A percentile compares a stretch with the other conserved stretches of the same genome.
These are phyloP conservation scores for Sporothrix curviconia DNA, from an alignment of 2,329 filamentous ascomycete species.

Conservation along the genomic window DNA sequence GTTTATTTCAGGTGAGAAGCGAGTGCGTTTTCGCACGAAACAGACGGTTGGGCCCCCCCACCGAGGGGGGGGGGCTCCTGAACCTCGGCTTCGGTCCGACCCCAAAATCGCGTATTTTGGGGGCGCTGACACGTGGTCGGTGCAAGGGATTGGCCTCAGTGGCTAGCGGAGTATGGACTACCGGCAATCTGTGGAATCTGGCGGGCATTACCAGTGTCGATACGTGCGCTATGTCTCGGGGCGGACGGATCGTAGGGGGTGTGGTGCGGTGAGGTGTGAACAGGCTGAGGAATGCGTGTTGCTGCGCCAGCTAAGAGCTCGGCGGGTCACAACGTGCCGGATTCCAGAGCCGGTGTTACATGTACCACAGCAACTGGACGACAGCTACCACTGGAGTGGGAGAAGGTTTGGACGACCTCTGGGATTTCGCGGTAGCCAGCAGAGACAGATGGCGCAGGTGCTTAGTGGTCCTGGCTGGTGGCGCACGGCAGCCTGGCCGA, in stretches of 20 bases:
- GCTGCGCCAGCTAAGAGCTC: too few relatives aligned
- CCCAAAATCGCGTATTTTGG: too few relatives aligned
- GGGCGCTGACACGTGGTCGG: constrained; percentile 64
- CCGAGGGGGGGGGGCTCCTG: too few relatives aligned
- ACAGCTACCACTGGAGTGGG: constrained; percentile 87
- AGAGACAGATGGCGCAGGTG: constrained; percentile 59
- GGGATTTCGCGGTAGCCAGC: constrained; percentile 59
- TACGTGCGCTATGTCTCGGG: too few relatives aligned
- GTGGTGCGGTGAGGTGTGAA: too few relatives aligned
- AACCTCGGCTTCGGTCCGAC: too few relatives aligned
- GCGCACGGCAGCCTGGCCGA: constrained; percentile 56
- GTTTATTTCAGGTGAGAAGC: constrained; percentile 56
- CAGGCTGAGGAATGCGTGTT: too few relatives aligned
- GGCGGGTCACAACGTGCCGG: too few relatives aligned
- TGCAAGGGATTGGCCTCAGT: constrained; percentile 56
- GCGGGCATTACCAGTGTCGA: constrained; percentile 61
- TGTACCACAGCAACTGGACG: constrained; percentile 86
- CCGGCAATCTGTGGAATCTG: constrained; percentile 67
- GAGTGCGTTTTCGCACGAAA: constrained; percentile 64
- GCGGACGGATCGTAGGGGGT: too few relatives aligned
- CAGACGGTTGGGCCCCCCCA: too few relatives aligned
- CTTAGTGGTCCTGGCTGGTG: constrained; percentile 54
- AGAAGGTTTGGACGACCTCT: constrained; percentile 69
- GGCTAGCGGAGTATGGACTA: constrained; percentile 69
- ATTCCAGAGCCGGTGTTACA: constrained; percentile 57